A percentile compares a stretch with the other conserved stretches of the same genome.
These are phyloP conservation scores for Cyclostephanos invisitatus DNA, from an alignment of 108 stramenopile species.

Conservation along the genomic window DNA sequence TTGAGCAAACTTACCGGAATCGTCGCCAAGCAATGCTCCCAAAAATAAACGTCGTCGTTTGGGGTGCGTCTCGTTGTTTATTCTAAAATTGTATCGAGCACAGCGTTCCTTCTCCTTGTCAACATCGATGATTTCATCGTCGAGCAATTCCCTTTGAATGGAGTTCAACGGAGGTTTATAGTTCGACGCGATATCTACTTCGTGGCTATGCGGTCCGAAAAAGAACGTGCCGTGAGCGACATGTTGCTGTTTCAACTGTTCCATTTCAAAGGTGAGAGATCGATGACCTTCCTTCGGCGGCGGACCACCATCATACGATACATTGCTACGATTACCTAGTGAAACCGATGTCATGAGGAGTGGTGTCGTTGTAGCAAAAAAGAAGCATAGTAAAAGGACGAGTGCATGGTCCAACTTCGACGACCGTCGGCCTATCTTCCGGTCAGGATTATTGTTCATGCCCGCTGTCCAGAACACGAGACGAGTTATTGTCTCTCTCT, in stretches of 20 bases:
- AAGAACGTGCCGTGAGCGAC: constrained; percentile 10
- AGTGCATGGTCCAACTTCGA: not conserved
- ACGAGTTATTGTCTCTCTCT: no score
- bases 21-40: constrained; percentile 4
- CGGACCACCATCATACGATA: not conserved
- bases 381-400: not conserved
- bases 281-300: not conserved
- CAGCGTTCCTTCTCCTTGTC: not conserved
- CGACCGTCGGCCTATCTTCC: not conserved
- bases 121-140: constrained; percentile 9
- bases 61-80: not conserved
- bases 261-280: not conserved
- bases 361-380: not conserved
- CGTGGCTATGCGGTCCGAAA: constrained; percentile 5
- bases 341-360: not conserved
- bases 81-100: not conserved
- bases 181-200: constrained; percentile 1
- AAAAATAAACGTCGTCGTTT: constrained; percentile 10
- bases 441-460: not conserved
- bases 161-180: constrained; percentile 3
- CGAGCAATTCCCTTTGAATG: constrained; percentile 3
- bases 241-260: not conserved
- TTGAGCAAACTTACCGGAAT: no score
- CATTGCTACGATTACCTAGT: not conserved
- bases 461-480: no score